These are phyloP conservation scores for Sugiyamaella castrensis DNA, from an alignment of 1,139 yeast species.

Conservation along the genomic window DNA sequence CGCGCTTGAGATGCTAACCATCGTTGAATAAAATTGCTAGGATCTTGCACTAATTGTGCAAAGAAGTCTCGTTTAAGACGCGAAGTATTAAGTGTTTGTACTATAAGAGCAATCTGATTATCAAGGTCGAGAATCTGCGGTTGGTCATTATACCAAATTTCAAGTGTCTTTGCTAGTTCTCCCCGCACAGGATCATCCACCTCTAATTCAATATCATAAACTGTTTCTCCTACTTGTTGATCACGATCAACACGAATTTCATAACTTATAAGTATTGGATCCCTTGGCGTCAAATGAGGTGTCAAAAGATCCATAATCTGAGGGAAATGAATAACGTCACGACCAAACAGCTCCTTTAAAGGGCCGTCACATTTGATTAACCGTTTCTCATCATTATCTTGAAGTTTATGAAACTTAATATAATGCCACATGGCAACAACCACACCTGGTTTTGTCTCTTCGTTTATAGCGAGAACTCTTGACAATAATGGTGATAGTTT, in stretches of 20 bases:
- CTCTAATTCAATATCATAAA: constrained; percentile 67
- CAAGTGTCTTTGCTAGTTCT: constrained; percentile 42
- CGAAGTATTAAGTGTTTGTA: constrained; percentile 64
- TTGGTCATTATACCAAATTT: constrained; percentile 48
- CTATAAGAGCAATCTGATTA: constrained; percentile 56
- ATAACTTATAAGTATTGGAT: constrained; percentile 75
- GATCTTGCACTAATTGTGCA: constrained; percentile 67
- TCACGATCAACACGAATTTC: constrained; percentile 71
- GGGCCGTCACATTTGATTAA: constrained; percentile 67
- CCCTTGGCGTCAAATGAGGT: constrained; percentile 62
- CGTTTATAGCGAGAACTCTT: constrained; percentile 67
- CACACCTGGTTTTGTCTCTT: constrained; percentile 83
- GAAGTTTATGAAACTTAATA: constrained; percentile 68
- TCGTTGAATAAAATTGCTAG: constrained; percentile 66
- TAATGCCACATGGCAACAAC: constrained; percentile 87
- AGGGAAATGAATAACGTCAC: constrained; percentile 53
- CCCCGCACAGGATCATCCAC: constrained; percentile 57
- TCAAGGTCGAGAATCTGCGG: constrained; percentile 55
- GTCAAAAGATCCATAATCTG: constrained; percentile 72
- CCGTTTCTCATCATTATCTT: constrained; percentile 53
- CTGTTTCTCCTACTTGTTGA: constrained; percentile 75
- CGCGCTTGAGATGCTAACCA: constrained; percentile 76
- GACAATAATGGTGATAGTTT: constrained; percentile 64
- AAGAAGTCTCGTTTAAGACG: constrained; percentile 69
- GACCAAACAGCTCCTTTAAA: constrained; percentile 49